These are phyloP conservation scores for Chaetomidium leptoderma DNA, from an alignment of 495 filamentous ascomycete species.

Conservation along the genomic window DNA sequence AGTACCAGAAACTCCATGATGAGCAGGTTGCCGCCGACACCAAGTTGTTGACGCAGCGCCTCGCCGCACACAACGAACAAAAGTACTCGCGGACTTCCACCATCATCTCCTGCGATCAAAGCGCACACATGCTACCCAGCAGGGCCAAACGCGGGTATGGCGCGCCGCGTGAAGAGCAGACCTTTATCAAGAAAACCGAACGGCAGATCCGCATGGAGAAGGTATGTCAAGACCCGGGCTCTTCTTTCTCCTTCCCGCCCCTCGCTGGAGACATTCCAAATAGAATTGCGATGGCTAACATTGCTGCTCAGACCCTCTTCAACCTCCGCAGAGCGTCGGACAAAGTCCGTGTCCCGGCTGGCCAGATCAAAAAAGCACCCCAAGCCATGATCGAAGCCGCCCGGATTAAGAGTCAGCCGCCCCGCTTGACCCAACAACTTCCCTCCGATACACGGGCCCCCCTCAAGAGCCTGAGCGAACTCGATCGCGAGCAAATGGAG, in stretches of 20 bases:
- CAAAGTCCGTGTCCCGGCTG: conserved; percentile 18
- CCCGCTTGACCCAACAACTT: conserved; percentile 6
- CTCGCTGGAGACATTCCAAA: too few relatives aligned
- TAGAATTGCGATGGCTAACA: too few relatives aligned
- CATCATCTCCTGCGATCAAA: conserved; percentile 19
- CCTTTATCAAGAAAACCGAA: conserved; percentile 20
- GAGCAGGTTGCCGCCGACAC: conserved; percentile 49
- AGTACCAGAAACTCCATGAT: conserved; percentile 40
- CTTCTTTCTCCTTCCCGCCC: too few relatives aligned
- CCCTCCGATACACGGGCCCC: too few relatives aligned
- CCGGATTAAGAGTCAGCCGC: conserved; percentile 29
- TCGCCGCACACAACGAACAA: conserved; percentile 30
- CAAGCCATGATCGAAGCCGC: conserved; percentile 35
- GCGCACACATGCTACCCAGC: not conserved
- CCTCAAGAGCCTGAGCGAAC: not conserved
- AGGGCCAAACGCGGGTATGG: not conserved
- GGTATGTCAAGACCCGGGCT: too few relatives aligned
- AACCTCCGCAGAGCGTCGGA: conserved; percentile 26
- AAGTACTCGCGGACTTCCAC: conserved; percentile 28
- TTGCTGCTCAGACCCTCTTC: too few relatives aligned
- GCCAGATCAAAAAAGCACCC: conserved; percentile 38
- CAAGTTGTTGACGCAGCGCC: conserved; percentile 34
- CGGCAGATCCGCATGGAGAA: conserved; percentile 10
- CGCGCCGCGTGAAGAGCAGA: conserved; percentile 12
- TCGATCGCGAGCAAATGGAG: conserved; percentile 17